Evolutionary conservation across 495 filamentous ascomycete genomes (phyloP).

Genomic region (Elaphomyces granulatus): DNA sequence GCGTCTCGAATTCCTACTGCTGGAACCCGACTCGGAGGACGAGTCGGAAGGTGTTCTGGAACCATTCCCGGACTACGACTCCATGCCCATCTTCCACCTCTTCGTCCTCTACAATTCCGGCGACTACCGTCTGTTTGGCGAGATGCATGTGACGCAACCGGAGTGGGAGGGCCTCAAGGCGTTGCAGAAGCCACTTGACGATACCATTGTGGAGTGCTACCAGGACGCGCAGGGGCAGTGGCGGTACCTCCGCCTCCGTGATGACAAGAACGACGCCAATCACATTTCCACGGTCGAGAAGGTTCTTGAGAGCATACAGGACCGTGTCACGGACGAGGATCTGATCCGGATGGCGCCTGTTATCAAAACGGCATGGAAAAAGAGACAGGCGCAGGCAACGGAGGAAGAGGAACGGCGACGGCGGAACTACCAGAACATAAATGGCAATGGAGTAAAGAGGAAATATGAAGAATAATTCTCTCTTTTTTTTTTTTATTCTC

Average conservation of each 20-base stretch:
- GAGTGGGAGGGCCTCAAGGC: constrained; percentile 79
- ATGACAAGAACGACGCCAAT: constrained; percentile 86
- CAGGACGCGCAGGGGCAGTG: constrained; percentile 59
- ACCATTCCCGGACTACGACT: constrained; percentile 41
- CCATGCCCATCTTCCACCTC: constrained; percentile 45
- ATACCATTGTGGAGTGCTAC: constrained; percentile 75
- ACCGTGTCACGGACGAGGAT: constrained; percentile 53
- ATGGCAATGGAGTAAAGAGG: constrained; percentile 31
- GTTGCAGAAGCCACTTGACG: constrained; percentile 55
- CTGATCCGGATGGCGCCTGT: constrained; percentile 45
- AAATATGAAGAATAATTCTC: constrained; percentile 33
- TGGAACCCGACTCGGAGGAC: constrained; percentile 56
- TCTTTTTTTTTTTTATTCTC: constrained; percentile 5
- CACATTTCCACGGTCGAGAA: constrained; percentile 66
- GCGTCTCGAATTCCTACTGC: constrained; percentile 54
- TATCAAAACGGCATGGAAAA: constrained; percentile 66
- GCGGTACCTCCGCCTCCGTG: constrained; percentile 74
- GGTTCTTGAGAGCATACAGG: constrained; percentile 70
- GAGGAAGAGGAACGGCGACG: constrained; percentile 17
- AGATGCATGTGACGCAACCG: constrained; percentile 50
- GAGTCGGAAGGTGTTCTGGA: constrained; percentile 43
- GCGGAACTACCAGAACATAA: constrained; percentile 14
- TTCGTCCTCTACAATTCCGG: constrained; percentile 40
- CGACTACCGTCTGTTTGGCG: constrained; percentile 46
- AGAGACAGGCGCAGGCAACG: constrained; percentile 22